Percentiles rank a stretch among this genome's conserved stretches.
phyloP scores from a whole-genome alignment of 2,329 filamentous ascomycete species.

The Tolypocladium pustulatum region DNA sequence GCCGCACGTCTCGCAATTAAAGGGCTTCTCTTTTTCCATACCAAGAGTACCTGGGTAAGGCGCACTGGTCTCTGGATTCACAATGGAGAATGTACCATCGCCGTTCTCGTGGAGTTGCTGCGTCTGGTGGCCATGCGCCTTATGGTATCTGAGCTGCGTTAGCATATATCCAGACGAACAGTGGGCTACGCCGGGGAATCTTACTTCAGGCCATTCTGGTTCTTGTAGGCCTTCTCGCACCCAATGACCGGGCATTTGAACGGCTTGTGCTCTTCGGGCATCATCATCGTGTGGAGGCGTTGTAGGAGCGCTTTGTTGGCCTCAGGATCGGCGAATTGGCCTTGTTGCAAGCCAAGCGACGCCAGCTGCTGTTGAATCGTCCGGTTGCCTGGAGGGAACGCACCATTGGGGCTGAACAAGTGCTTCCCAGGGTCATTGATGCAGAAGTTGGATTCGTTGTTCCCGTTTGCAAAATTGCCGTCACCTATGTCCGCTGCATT shows the following conservation, averaged over 20 bases:
- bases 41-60: slow-evolving; percentile 93
- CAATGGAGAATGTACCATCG: slow-evolving; percentile 95
- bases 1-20: slow-evolving; percentile 91
- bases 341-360: slow-evolving; percentile 64
- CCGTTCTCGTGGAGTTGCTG: slow-evolving; percentile 95
- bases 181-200: slow-evolving; percentile 11
- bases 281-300: slow-evolving; percentile 49
- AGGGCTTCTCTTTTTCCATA: slow-evolving; percentile 99
- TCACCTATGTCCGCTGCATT: slow-evolving; percentile 40
- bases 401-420: slow-evolving; percentile 75
- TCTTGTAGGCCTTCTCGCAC: slow-evolving; percentile 99
- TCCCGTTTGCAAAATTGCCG: slow-evolving; percentile 38
- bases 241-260: slow-evolving; percentile 97
- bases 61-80: slow-evolving; percentile 87
- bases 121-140: slow-evolving; percentile 86
- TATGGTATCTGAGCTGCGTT: slow-evolving; percentile 46
- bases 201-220: slow-evolving; percentile 96
- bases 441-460: slow-evolving; percentile 38
- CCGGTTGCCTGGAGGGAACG: slow-evolving; percentile 53
- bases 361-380: slow-evolving; percentile 58
- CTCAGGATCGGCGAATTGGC: slow-evolving; percentile 70
- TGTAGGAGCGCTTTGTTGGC: slow-evolving; percentile 50
- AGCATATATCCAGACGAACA: slow-evolving; percentile 1
- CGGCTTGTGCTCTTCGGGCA: slow-evolving; percentile 88
- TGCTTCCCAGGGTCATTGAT: slow-evolving; percentile 95